Base-by-base conservation (phyloP, 257 asterid genomes). In the Salvia rosmarinus region DNA sequence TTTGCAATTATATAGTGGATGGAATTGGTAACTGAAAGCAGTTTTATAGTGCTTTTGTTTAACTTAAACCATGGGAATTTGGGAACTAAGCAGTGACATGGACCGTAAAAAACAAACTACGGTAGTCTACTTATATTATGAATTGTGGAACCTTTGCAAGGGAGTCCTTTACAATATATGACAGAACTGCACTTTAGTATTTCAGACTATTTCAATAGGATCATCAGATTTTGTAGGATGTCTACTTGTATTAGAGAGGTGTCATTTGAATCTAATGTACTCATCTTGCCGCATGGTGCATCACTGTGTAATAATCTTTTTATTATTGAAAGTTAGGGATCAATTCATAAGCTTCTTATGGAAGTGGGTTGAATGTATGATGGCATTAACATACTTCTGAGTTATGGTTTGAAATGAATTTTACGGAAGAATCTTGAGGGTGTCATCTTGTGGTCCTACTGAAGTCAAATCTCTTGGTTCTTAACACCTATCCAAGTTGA, bases 11-110 rank as follows among this genome's bases (percentile, higher is more conserved):
- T 63, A 1, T 35, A 11, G 9, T 32, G 40, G 42, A 9, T 47
- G n/a, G 64, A 64, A 50, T 71, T 64, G 54, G 20, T 49, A 7
- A 11, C 30, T 23, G 35, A 52, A 64, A 63, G 14, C 37, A 21
- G 28, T 51, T 39, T 35, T 9, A 2, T 43, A 17, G 40, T 66
- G 67, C 20, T 28, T 40, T 43, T 4, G 28, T 57, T 74, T 5
- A 28, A 23, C 40, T 54, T 16, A 39, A 44, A 37, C 42, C 40
- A 62, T 40, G 37, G 64, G 49, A 47, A n/a, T n/a, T n/a, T n/a
- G n/a, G n/a, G n/a, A 35, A n/a, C 56, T 37, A 35, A 43, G 34
- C 21, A 57, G 65, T 34, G 40, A 56, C 17, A 21, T n/a, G 50
- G 30, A 25, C 20, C 25, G 37, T 32, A 20, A 30, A n/a, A 14